Conservation (phyloP, 345 rosid species). For the Jatropha curcas region DNA sequence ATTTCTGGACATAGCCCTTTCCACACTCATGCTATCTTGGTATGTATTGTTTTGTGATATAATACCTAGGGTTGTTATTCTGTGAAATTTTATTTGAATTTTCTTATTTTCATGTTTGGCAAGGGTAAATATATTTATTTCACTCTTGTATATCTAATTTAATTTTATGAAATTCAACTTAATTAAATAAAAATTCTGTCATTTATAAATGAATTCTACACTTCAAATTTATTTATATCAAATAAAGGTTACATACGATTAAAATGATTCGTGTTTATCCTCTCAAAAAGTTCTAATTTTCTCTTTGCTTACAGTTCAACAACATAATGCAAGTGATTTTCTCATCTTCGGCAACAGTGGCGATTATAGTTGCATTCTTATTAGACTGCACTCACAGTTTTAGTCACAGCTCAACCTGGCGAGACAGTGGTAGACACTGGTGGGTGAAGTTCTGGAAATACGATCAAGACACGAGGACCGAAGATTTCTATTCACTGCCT, state of each 20-base stretch:
- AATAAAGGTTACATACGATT: too few relatives aligned
- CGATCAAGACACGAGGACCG: constrained; percentile 50
- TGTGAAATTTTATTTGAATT: too few relatives aligned
- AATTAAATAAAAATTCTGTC: too few relatives aligned
- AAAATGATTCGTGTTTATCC: not conserved
- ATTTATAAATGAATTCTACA: too few relatives aligned
- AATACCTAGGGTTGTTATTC: too few relatives aligned
- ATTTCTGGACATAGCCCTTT: constrained; percentile 66
- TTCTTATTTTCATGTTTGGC: too few relatives aligned
- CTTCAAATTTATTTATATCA: too few relatives aligned
- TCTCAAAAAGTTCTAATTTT: not conserved
- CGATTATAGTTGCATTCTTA: constrained; percentile 48
- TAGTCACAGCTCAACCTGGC: constrained; percentile 45
- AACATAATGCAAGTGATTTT: constrained; percentile 76
- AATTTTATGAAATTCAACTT: too few relatives aligned
- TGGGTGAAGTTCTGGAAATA: constrained; percentile 68
- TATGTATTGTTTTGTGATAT: constrained; percentile 24
- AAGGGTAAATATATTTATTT: too few relatives aligned
- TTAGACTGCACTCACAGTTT: constrained; percentile 65
- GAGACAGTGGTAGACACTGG: constrained; percentile 92
- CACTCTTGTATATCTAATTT: too few relatives aligned
- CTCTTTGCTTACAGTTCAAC: constrained; percentile 61
- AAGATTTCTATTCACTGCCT: too few relatives aligned
- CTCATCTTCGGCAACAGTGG: constrained; percentile 84
- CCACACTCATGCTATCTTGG: constrained; percentile 63